Percentiles rank a stretch among this genome's conserved stretches.
These are phyloP conservation scores for Guadua angustifolia DNA, from an alignment of 176 grass and related monocot genomes.

Conservation along the genomic window DNA sequence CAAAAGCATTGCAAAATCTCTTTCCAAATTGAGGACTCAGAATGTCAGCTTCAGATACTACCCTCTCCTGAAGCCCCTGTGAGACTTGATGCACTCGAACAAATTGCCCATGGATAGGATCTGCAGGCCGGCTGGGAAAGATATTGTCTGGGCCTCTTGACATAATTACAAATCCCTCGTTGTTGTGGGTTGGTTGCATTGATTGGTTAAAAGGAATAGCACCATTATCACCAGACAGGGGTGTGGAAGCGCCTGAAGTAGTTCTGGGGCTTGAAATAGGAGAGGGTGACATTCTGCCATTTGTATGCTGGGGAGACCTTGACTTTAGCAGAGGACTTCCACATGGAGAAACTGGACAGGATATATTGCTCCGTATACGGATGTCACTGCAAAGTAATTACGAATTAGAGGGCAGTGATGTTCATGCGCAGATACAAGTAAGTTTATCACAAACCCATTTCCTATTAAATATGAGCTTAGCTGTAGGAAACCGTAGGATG, in stretches of 20 bases:
- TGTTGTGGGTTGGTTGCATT: constrained; percentile 69
- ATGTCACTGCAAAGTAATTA: constrained; percentile 73
- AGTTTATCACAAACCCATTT: constrained; percentile 1
- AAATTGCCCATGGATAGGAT: constrained; percentile 43
- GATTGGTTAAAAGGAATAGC: constrained; percentile 75
- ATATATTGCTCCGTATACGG: constrained; percentile 78
- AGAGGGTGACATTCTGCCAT: constrained; percentile 85
- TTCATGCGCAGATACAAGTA: constrained; percentile 3
- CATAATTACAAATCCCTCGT: constrained; percentile 59
- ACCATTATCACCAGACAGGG: constrained; percentile 76
- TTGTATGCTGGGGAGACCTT: constrained; percentile 81
- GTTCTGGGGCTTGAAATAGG: constrained; percentile 96
- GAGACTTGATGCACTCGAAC: constrained; percentile 65
- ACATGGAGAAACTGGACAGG: constrained; percentile 96
- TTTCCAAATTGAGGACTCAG: constrained; percentile 83
- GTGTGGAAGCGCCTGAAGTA: constrained; percentile 90
- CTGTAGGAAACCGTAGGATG: neutral
- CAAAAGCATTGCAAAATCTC: constrained; percentile 72
- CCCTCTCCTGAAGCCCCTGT: constrained; percentile 63
- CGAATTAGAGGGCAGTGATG: constrained; percentile 14
- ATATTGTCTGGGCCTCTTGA: constrained; percentile 50
- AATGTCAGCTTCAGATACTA: constrained; percentile 76
- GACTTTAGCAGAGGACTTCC: constrained; percentile 85
- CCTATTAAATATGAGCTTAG: neutral
- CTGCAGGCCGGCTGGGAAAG: constrained; percentile 39